phyloP scores from a whole-genome alignment of 768 basidiomycete genomes.

The Epithele typhae region DNA sequence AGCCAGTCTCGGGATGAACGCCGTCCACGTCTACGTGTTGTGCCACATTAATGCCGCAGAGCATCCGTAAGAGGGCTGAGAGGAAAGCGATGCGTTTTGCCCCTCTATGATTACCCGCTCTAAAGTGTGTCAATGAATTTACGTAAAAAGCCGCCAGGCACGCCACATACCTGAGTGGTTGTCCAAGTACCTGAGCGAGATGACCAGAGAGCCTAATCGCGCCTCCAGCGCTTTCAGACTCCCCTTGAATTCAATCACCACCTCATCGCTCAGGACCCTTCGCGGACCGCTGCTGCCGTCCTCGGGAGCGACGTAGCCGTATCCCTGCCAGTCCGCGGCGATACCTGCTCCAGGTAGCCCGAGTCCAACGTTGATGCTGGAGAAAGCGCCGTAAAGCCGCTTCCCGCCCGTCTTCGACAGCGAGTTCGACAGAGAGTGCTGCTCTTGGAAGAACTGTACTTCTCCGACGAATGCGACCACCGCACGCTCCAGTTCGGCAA shows the following conservation, averaged over 20 bases:
- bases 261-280: conserved; percentile 12
- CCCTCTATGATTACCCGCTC: conserved; percentile 33
- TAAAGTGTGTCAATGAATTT: conserved; percentile 1
- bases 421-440: conserved; percentile 24
- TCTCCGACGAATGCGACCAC: conserved; percentile 65
- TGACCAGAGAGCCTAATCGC: conserved; percentile 12
- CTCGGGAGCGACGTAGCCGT: conserved; percentile 68
- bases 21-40: conserved; percentile 82
- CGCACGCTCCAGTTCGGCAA: conserved; percentile 70
- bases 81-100: conserved; percentile 51
- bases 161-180: conserved; percentile 15
- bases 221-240: conserved; percentile 12
- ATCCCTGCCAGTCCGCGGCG: conserved; percentile 78
- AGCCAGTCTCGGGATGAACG: conserved; percentile 45
- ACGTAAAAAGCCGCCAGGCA: not conserved
- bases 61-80: conserved; percentile 51
- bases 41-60: conserved; percentile 74
- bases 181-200: conserved; percentile 12
- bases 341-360: conserved; percentile 79
- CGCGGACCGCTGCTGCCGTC: conserved; percentile 31
- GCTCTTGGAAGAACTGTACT: conserved; percentile 55
- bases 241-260: conserved; percentile 16
- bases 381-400: conserved; percentile 58
- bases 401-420: conserved; percentile 32
- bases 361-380: conserved; percentile 59